Conservation (phyloP, 2,329 filamentous ascomycete genomes). For the Neonectria ditissima region DNA sequence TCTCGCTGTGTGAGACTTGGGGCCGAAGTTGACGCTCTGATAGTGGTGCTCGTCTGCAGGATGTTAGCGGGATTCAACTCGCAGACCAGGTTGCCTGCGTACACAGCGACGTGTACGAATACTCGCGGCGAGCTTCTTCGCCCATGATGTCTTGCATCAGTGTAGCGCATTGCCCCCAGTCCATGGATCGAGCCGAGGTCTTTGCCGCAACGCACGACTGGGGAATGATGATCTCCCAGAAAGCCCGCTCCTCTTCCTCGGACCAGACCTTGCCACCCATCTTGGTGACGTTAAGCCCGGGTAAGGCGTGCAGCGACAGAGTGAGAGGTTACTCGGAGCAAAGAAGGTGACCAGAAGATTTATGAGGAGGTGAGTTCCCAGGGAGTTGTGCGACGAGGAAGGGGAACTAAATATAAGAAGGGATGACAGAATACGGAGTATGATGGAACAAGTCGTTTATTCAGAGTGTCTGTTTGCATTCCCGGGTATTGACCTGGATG, state of each 20-base stretch:
- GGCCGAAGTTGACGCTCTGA: conserved; percentile 55
- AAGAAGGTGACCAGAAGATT: not conserved
- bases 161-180: conserved; percentile 54
- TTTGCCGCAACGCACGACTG: conserved; percentile 51
- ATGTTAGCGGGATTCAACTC: conserved; percentile 23
- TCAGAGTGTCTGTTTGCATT: not conserved
- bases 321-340: not conserved
- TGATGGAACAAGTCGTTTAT: not conserved
- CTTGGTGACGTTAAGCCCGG: conserved; percentile 19
- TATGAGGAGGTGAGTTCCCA: conserved; percentile 2
- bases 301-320: not conserved
- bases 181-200: conserved; percentile 32
- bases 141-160: conserved; percentile 55
- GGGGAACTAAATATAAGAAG: not conserved
- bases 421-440: not conserved
- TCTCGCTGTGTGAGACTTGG: conserved; percentile 52
- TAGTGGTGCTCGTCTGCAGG: conserved; percentile 59
- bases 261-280: conserved; percentile 67
- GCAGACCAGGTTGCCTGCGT: not conserved
- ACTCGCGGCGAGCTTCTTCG: conserved; percentile 50
- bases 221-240: conserved; percentile 58
- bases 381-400: not conserved
- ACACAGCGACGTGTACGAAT: conserved; percentile 56
- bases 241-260: conserved; percentile 59
- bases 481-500: not conserved